These are phyloP conservation scores for Nakazawaea populi DNA, from an alignment of 805 yeast genomes.

Conservation along the genomic window DNA sequence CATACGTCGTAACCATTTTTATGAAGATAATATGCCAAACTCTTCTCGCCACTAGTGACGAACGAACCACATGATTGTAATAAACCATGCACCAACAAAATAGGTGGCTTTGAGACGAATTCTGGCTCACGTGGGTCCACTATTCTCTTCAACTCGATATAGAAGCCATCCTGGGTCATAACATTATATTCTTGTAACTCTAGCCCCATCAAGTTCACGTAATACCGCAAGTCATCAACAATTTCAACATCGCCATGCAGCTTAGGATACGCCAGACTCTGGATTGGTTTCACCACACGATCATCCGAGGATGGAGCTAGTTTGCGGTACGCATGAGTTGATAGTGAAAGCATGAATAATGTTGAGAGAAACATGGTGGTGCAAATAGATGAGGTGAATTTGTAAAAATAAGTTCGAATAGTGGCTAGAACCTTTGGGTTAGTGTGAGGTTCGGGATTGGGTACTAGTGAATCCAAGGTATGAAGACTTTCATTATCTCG, in stretches of 20 bases:
- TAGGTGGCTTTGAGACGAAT: constrained; percentile 39
- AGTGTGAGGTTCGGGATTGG: constrained; percentile 9
- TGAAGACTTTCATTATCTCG: constrained; percentile 3
- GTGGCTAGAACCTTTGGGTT: background rate
- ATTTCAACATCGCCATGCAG: background rate
- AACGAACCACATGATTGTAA: constrained; percentile 84
- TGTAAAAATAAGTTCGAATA: constrained; percentile 6
- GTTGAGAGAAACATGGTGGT: constrained; percentile 1
- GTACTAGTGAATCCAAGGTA: constrained; percentile 7
- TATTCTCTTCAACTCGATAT: constrained; percentile 59
- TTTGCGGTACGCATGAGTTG: background rate
- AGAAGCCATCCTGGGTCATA: constrained; percentile 75
- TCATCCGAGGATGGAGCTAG: background rate
- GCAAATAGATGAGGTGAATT: constrained; percentile 4
- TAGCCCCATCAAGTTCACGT: constrained; percentile 56
- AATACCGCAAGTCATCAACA: constrained; percentile 57
- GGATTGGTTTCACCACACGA: background rate
- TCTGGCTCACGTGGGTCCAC: constrained; percentile 38
- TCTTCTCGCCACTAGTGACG: constrained; percentile 74
- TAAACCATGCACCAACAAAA: constrained; percentile 79
- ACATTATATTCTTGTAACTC: constrained; percentile 54
- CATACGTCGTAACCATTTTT: constrained; percentile 75
- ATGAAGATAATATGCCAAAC: constrained; percentile 57
- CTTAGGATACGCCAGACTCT: constrained; percentile 2
- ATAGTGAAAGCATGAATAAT: constrained; percentile 2